Evolutionary conservation across 106 monocot species (phyloP), one percentile per base, ranked within the genome.

Genomic region (Dendrobium chrysotoxum): DNA sequence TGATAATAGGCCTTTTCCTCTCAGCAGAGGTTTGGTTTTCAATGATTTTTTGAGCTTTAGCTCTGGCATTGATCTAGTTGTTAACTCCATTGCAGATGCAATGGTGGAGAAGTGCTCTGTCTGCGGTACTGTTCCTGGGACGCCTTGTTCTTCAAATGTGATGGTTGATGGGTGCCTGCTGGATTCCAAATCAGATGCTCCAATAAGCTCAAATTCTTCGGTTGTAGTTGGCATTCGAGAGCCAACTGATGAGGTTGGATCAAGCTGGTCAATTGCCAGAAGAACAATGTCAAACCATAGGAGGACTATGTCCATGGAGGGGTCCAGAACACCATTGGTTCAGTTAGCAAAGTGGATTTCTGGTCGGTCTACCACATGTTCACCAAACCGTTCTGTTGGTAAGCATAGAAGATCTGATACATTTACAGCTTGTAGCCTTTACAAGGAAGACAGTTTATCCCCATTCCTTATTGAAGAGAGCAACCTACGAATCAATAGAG

Each of bases 341-440:
- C 90, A 87, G 10, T 89, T 87, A 91, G 86, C 87, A 78, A 87
- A 88, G 88, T 72, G 81, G 76, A 81, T 89, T 72, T 89, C 92
- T 15, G 79, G 76, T 46, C 81, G 89, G 20, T 86, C 85, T 21
- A 78, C 86, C 1, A 18, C 78, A 25, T 80, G 77, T 18, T 53
- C 83, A 1, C 50, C 84, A 13, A 79, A 83, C 55, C 85, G 86
- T 82, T 83, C 85, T n/a, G 71, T 79, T 78, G 78, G 30, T 53
- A 86, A 79, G 72, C 82, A 81, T 7, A 50, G 21, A 16, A 90
- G 86, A 12, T 41, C 80, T 6, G 77, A 78, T 75, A 47, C 78
- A 53, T 79, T 42, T 46, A 41, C 40, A 65, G 83, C 26, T 7
- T 4, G 20, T 7, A 84, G 58, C 31, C 38, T 16, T 84, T 75